Evolutionary conservation across 75 land plant species (phyloP).

Genomic region (Sequoiadendron giganteum): DNA sequence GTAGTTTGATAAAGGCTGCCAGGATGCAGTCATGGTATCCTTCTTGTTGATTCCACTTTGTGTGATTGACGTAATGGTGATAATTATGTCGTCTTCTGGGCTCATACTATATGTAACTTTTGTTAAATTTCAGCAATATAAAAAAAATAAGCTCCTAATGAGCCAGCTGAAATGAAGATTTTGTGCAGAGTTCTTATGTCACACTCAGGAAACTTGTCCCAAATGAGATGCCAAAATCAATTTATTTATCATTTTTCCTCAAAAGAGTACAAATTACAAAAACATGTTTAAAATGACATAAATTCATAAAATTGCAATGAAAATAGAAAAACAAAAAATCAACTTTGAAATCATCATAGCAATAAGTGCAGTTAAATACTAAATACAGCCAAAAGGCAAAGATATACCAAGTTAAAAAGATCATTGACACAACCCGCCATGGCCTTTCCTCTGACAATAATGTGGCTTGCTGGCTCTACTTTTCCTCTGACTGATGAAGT

Average conservation of each 20-base stretch:
- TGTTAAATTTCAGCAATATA: no score
- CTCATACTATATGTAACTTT: no score
- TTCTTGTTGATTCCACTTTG: no score
- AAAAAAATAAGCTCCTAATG: neutral
- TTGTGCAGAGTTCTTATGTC: neutral
- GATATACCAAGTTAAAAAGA: slow-evolving; percentile 79
- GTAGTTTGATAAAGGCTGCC: no score
- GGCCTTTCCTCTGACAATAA: slow-evolving; percentile 91
- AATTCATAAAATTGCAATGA: neutral
- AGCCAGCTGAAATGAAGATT: neutral
- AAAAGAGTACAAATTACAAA: neutral
- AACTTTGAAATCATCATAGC: neutral
- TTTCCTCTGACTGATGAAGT: slow-evolving; percentile 84
- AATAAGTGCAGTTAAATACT: neutral
- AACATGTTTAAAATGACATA: neutral
- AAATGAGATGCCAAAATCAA: neutral
- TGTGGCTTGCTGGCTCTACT: slow-evolving; percentile 69
- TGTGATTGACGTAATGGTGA: no score
- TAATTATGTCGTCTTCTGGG: no score
- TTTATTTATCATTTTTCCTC: neutral
- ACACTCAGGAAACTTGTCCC: neutral
- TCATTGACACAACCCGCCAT: slow-evolving; percentile 86
- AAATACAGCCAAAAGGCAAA: neutral
- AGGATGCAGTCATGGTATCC: no score
- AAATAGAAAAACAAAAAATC: neutral